A percentile compares a stretch with the other conserved stretches of the same genome.
Conservation (phyloP, 108 stramenopile genomes). For the Cyclotella baltica region DNA sequence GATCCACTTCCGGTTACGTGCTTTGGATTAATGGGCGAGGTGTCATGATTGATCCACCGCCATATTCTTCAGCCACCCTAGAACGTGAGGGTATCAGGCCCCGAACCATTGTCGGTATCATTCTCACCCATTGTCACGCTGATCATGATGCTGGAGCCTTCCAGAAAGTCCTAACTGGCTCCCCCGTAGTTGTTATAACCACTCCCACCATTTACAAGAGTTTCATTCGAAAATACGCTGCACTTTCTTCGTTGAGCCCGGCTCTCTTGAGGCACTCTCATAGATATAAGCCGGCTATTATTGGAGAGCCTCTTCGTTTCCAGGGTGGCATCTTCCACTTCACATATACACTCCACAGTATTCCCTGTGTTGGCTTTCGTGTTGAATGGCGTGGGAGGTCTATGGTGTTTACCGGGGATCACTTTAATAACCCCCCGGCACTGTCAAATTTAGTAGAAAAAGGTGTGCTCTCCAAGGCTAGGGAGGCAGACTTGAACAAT, state of each 20-base stretch:
- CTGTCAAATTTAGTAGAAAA: conserved; percentile 75
- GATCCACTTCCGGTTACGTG: conserved; percentile 94
- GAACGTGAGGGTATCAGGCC: conserved; percentile 90
- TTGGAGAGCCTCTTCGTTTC: conserved; percentile 88
- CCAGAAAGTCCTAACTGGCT: conserved; percentile 92
- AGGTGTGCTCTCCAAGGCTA: conserved; percentile 77
- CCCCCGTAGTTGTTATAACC: conserved; percentile 88
- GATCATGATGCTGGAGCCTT: conserved; percentile 97
- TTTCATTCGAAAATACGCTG: conserved; percentile 95
- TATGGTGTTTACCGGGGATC: conserved; percentile 94
- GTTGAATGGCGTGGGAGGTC: conserved; percentile 90
- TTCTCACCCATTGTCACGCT: conserved; percentile 94
- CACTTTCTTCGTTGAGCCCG: conserved; percentile 86
- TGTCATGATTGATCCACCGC: conserved; percentile 96
- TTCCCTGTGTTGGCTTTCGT: conserved; percentile 93
- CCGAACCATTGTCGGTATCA: conserved; percentile 89
- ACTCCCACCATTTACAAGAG: conserved; percentile 95
- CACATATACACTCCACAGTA: conserved; percentile 91
- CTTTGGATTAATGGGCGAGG: conserved; percentile 95
- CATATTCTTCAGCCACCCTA: conserved; percentile 87
- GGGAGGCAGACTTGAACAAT: conserved; percentile 82
- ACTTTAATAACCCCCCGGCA: conserved; percentile 86
- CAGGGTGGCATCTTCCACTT: conserved; percentile 92
- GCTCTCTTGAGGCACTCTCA: conserved; percentile 83
- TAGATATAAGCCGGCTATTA: conserved; percentile 87